These are phyloP conservation scores for Suillus luteus DNA, from an alignment of 768 basidiomycete species.

Conservation along the genomic window DNA sequence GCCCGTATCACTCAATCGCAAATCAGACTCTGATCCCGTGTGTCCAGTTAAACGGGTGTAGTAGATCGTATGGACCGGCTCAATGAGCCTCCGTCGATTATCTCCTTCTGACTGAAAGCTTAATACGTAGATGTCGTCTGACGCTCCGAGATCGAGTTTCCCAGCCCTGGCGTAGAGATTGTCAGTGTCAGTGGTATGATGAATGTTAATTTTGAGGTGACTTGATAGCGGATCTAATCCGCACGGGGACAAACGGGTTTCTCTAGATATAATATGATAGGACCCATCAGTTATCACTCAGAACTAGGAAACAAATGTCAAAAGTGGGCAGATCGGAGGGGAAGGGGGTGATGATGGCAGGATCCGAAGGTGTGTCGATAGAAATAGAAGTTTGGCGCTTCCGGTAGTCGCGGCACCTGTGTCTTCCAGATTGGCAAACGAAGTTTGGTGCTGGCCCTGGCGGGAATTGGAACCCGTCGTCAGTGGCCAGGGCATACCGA, in stretches of 20 bases:
- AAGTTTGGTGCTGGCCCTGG: no score
- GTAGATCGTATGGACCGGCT: not conserved
- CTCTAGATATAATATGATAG: no score
- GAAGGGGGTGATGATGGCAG: no score
- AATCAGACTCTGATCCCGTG: not conserved
- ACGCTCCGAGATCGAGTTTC: not conserved
- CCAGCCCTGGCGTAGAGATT: not conserved
- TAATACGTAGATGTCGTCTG: not conserved
- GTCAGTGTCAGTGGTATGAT: not conserved
- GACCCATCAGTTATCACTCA: no score
- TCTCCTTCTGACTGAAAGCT: not conserved
- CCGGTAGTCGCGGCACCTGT: no score
- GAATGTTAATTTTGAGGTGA: not conserved
- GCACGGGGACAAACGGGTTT: not conserved
- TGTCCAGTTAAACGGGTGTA: not conserved
- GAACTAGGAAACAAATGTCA: no score
- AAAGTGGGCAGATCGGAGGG: no score
- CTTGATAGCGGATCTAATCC: not conserved
- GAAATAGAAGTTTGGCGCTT: no score
- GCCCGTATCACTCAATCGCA: not conserved
- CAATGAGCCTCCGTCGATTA: not conserved
- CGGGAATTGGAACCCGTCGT: no score
- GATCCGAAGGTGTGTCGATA: no score
- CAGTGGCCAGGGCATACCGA: no score
- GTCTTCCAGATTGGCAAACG: no score